Percentiles rank a stretch among this genome's conserved stretches.
These are phyloP conservation scores for Coffea humblotiana DNA, from an alignment of 305 asterid species.

Conservation along the genomic window DNA sequence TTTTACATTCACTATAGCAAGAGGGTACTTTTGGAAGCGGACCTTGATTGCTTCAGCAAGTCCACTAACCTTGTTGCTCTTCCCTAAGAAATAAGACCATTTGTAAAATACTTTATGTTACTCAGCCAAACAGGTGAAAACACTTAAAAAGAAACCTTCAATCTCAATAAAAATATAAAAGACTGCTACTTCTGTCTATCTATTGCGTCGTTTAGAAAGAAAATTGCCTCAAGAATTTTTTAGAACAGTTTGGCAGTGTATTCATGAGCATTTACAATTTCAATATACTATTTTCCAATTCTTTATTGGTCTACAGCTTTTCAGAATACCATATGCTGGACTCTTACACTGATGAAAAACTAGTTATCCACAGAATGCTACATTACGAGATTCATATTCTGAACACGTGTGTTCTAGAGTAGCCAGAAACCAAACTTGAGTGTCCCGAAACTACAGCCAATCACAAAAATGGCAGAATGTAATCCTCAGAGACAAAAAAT, in stretches of 20 bases:
- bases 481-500: not conserved
- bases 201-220: not conserved
- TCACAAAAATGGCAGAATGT: not conserved
- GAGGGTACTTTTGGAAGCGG: slow-evolving; percentile 77
- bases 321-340: not conserved
- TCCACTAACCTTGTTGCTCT: slow-evolving; percentile 71
- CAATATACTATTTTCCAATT: not conserved
- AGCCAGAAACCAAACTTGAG: slow-evolving; percentile 2
- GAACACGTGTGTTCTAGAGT: not conserved
- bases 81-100: slow-evolving; percentile 46
- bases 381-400: not conserved
- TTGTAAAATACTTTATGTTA: not conserved
- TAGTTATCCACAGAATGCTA: not conserved
- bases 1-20: slow-evolving; percentile 86
- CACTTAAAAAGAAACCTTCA: not conserved
- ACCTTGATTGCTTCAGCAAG: slow-evolving; percentile 61
- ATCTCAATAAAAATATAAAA: not conserved
- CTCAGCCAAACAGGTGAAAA: slow-evolving; percentile 4
- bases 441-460: not conserved
- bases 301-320: not conserved
- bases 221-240: not conserved
- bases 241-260: not conserved
- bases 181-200: not conserved
- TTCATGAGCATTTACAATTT: not conserved
- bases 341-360: not conserved